Evolutionary conservation across 106 monocot genomes (phyloP).

Genomic region (Phalaenopsis aphrodite): DNA sequence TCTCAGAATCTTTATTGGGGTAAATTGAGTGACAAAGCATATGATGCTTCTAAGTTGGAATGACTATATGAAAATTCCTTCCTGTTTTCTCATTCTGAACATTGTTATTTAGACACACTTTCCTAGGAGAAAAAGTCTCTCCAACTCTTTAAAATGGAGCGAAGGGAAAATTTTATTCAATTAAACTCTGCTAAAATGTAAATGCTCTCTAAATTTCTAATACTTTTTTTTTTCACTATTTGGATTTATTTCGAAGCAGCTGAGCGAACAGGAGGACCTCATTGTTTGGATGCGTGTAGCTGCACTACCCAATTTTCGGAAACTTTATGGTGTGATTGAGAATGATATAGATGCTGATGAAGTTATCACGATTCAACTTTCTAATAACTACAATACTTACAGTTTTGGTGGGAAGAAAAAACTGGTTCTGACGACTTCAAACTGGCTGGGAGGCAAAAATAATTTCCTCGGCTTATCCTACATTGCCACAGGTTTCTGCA

Average conservation of each 20-base stretch:
- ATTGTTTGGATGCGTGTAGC: slow-evolving; percentile 89
- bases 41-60: neutral
- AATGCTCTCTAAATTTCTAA: slow-evolving; percentile 1
- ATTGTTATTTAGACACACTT: neutral
- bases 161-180: neutral
- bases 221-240: slow-evolving; percentile 18
- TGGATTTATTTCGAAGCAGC: slow-evolving; percentile 22
- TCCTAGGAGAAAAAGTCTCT: neutral
- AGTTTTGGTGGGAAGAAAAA: slow-evolving; percentile 83
- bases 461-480: slow-evolving; percentile 76
- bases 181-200: neutral
- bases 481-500: slow-evolving; percentile 45
- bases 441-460: slow-evolving; percentile 85
- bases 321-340: slow-evolving; percentile 81
- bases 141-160: neutral
- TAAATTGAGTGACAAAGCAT: neutral
- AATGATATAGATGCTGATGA: slow-evolving; percentile 54
- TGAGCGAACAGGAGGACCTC: slow-evolving; percentile 86
- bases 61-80: neutral
- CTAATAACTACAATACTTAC: slow-evolving; percentile 87
- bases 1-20: neutral
- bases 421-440: slow-evolving; percentile 63
- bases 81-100: neutral
- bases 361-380: slow-evolving; percentile 36
- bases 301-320: slow-evolving; percentile 86